Conservation (phyloP, 2,329 filamentous ascomycete species). For the Westerdykella ornata region DNA sequence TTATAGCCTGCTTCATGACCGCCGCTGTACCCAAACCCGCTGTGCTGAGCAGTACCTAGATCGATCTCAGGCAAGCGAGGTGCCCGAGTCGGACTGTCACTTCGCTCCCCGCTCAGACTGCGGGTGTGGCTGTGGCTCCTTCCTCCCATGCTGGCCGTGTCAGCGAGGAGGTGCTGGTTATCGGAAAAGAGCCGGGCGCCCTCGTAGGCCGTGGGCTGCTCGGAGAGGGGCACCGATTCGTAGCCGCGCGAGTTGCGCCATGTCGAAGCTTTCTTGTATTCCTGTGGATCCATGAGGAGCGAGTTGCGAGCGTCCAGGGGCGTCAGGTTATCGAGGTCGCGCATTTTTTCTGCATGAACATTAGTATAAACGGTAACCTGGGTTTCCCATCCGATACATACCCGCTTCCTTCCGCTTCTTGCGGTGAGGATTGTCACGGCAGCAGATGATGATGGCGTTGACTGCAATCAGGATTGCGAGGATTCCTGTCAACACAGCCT, state of each 20-base stretch:
- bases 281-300: slow-evolving; percentile 62
- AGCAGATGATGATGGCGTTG: slow-evolving; percentile 77
- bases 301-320: slow-evolving; percentile 83
- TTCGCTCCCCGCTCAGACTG: slow-evolving; percentile 20
- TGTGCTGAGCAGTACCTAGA: slow-evolving; percentile 8
- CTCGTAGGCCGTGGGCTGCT: slow-evolving; percentile 29
- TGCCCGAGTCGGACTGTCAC: slow-evolving; percentile 15
- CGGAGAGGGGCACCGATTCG: slow-evolving; percentile 33
- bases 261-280: slow-evolving; percentile 32
- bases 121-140: slow-evolving; percentile 19
- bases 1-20: neutral
- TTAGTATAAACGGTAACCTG: slow-evolving; percentile 19
- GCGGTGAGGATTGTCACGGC: slow-evolving; percentile 83
- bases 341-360: slow-evolving; percentile 60
- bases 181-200: slow-evolving; percentile 19
- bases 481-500: slow-evolving; percentile 73
- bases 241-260: slow-evolving; percentile 31
- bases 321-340: slow-evolving; percentile 75
- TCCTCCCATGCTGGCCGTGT: slow-evolving; percentile 29
- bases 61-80: slow-evolving; percentile 29
- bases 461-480: slow-evolving; percentile 82
- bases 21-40: neutral
- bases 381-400: slow-evolving; percentile 46
- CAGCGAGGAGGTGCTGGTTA: slow-evolving; percentile 28
- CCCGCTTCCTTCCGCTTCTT: slow-evolving; percentile 83